Evolutionary conservation across 164 flowering plant species (phyloP), one percentile per base, ranked within the genome.

Genomic region (Santalum album): DNA sequence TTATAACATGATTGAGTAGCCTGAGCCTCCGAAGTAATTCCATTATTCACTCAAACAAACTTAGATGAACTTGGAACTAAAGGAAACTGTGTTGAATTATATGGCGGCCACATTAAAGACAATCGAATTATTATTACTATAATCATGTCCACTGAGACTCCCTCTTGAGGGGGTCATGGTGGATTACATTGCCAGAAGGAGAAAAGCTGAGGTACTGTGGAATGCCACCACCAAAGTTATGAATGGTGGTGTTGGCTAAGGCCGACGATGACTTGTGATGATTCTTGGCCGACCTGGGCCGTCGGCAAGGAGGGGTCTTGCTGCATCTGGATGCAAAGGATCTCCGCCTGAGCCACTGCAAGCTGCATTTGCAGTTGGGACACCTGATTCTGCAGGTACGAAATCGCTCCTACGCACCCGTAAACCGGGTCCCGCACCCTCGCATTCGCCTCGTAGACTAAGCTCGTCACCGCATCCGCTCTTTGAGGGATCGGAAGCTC

Each of bases 131-230:
- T 38, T 14, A 38, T 38, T 12, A 38, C n/a, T n/a, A n/a, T n/a
- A n/a, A n/a, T n/a, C n/a, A n/a, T n/a, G 90, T 77, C 90, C 83
- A 84, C 47, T 81, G 83, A 61, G 87, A 82, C 78, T 87, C 89
- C 62, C 77, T 73, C 64, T 80, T 82, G 0, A 78, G 72, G 70
- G 86, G 78, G 47, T 82, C 91, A 54, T 75, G 89, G n/a, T n/a
- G n/a, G 61, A 77, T 75, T 70, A 73, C 80, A 82, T 66, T 76
- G 76, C 73, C 66, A 58, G 84, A 57, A 59, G 81, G 70, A 49
- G 79, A 72, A 63, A 69, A 79, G 68, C 64, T 66, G 21, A 79
- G 53, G 57, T 63, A 81, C 19, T 79, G 84, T 7, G 77, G 75
- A 51, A 68, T 50, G 34, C n/a, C n/a, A 65, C 44, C 67, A 49